Percentiles rank a stretch among this genome's conserved stretches.
These are phyloP conservation scores for Phlebopus sp. DNA, from an alignment of 1,284 basidiomycete genomes.

Conservation along the genomic window DNA sequence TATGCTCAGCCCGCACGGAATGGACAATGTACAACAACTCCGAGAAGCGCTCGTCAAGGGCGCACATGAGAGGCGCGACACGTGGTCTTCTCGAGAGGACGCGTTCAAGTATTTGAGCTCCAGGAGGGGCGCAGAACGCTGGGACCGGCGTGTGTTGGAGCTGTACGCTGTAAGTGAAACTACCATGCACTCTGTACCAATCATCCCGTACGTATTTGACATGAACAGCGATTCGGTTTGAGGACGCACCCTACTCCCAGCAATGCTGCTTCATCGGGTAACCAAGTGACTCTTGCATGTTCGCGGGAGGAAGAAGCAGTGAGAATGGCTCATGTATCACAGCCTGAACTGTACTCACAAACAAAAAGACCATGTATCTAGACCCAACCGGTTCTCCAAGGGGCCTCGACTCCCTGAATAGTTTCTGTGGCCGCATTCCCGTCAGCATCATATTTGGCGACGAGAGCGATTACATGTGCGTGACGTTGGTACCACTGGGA, in stretches of 20 bases:
- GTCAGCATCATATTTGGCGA: constrained; percentile 50
- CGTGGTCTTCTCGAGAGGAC: constrained; percentile 44
- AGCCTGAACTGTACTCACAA: background rate
- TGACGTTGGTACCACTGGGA: background rate
- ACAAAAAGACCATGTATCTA: constrained; percentile 27
- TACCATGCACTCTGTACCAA: too few species aligned
- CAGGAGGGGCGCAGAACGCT: constrained; percentile 33
- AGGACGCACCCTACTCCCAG: constrained; percentile 35
- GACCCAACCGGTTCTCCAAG: constrained; percentile 42
- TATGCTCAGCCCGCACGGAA: constrained; percentile 48
- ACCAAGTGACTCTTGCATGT: constrained; percentile 49
- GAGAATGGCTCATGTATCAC: background rate
- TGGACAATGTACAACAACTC: constrained; percentile 40
- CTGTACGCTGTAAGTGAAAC: constrained; percentile 47
- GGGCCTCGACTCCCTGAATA: constrained; percentile 44
- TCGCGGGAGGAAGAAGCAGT: constrained; percentile 57
- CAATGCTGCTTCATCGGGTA: constrained; percentile 30
- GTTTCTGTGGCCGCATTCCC: constrained; percentile 38
- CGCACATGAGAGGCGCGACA: constrained; percentile 45
- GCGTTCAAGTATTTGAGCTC: constrained; percentile 38
- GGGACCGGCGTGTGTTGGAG: constrained; percentile 48
- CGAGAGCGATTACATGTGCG: constrained; percentile 51
- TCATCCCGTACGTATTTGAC: background rate
- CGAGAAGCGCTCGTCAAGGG: constrained; percentile 39
- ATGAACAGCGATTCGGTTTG: constrained; percentile 43